phyloP scores from a whole-genome alignment of 192 early-diverging fungal species.

The Rhizoclosmatium sp. region DNA sequence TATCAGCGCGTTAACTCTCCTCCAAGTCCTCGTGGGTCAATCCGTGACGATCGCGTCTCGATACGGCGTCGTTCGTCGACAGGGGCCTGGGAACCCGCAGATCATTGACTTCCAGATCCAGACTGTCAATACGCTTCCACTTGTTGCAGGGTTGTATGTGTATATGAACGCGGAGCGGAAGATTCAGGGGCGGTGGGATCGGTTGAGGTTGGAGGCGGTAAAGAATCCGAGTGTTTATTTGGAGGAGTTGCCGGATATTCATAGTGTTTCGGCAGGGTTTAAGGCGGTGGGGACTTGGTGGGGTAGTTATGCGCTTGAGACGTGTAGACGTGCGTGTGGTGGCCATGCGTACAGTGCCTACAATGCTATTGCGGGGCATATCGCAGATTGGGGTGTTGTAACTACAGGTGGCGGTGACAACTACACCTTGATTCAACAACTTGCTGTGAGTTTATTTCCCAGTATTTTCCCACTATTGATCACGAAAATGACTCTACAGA shows the following conservation, averaged over 20 bases:
- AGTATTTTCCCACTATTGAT: no score
- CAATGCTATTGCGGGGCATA: constrained; percentile 68
- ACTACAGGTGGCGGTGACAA: constrained; percentile 68
- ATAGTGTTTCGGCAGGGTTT: constrained; percentile 26
- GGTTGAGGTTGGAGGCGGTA: neutral
- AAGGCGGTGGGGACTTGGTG: constrained; percentile 39
- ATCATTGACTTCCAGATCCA: constrained; percentile 76
- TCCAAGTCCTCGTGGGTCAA: neutral
- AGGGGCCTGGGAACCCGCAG: constrained; percentile 67
- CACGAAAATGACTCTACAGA: no score
- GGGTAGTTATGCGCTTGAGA: constrained; percentile 27
- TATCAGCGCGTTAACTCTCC: constrained; percentile 55
- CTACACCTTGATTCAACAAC: constrained; percentile 56
- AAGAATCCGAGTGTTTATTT: constrained; percentile 11
- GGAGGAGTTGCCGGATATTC: constrained; percentile 30
- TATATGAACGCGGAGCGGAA: neutral
- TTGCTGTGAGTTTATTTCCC: constrained; percentile 31
- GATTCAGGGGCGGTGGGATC: constrained; percentile 8
- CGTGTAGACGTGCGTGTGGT: constrained; percentile 45
- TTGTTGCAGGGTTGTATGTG: constrained; percentile 36
- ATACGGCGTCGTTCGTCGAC: constrained; percentile 64
- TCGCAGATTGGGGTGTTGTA: constrained; percentile 68
- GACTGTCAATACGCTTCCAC: constrained; percentile 65
- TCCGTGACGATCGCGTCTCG: constrained; percentile 25
- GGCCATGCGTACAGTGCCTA: constrained; percentile 74